Base-by-base conservation (phyloP, 2,329 filamentous ascomycete genomes). In the Curvularia verruculosa region DNA sequence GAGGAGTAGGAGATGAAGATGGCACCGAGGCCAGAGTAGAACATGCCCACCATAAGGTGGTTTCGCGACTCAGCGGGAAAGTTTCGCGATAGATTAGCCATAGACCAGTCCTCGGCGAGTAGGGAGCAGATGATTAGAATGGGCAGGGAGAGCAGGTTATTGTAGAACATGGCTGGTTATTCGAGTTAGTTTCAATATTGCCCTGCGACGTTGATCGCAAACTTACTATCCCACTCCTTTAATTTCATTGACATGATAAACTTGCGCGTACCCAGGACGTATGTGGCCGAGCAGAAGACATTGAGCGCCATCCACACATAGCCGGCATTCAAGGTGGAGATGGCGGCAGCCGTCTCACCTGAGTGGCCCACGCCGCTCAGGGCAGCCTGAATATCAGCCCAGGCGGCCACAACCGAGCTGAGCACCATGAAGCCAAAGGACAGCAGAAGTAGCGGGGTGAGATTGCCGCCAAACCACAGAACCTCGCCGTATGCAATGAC, bases 231-330 rank as follows among this genome's bases (percentile, higher is more conserved):
- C 83, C 96, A 98, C 77, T 98, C 95, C 84, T 96, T 97, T 81
- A 98, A 98, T 84, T 96, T 96, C 82, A 96, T 97, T 80, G 95
- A 87, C 87, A 98, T 98, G 77, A 98, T 98, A 64, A 95, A 89
- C 84, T 98, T 98, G 75, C 94, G 89, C 93, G 97, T 98, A 66
- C 90, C 86, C 61, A 99, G 81, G 43, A 97, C 83, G 71, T 96
- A 98, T 18, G 90, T 86, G 1, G 95, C 92, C 28, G 90, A 94
- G 83, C 92, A 97, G 75, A 98, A 86, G 70, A 96, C 96, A 78
- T 99, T 99, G 79, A 96, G 82, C 1, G 8, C 34, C 46, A 49
- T 49, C 46, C 46, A 49, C 9, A 23, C 23, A 4, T 49, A 49
- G 3, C 46, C 46, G 5, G 46, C 46, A 13, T 49, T 49, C 9